Base-by-base conservation (phyloP, 768 basidiomycete species). In the Panaeolus papilionaceus region DNA sequence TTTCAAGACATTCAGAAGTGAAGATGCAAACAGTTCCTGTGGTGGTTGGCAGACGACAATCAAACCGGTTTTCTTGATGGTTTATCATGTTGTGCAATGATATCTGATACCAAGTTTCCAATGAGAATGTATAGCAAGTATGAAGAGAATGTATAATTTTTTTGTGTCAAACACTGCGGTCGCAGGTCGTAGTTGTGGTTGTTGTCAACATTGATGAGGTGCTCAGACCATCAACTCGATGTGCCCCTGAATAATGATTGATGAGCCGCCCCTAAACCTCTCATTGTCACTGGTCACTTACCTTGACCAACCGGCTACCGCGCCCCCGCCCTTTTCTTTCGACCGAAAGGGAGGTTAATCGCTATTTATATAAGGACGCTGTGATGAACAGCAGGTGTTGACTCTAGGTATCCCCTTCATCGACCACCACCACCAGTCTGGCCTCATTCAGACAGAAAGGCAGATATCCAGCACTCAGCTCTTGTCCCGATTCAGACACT, bases 401-500 rank as follows among this genome's bases (percentile, higher is more conserved):
- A 58, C 26, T 58, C n/a, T 10, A 28, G 9, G 11, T 28, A 5
- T 58, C 14, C 28, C 4, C 11, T 9, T 58, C 28, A 28, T 58
- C 54, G 14, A 58, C 54, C 4, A n/a, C 54, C 4, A 33, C 54
- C 54, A 33, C 33, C 33, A 33, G 33, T 26, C 9, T 51, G 49
- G 49, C 23, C 26, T 51, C 7, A 20, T 51, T 51, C 49, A 26
- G 49, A 28, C 49, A 16, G 45, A 45, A 45, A 45, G 40, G 11
- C 7, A 45, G 23, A 51, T 18, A 33, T 18, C 23, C 9, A 14
- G 39, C 2, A 28, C 23, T 28, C 49, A 28, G 28, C 12, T 14
- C 54, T 51, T 33, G 16, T 58, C 54, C 54, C 26, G 33, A 58
- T 58, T n/a, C 54, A 58, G 54, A 18, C 26, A 58, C 54, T 58